Conservation (phyloP, 257 asterid genomes). For the Nemophila menziesii region DNA sequence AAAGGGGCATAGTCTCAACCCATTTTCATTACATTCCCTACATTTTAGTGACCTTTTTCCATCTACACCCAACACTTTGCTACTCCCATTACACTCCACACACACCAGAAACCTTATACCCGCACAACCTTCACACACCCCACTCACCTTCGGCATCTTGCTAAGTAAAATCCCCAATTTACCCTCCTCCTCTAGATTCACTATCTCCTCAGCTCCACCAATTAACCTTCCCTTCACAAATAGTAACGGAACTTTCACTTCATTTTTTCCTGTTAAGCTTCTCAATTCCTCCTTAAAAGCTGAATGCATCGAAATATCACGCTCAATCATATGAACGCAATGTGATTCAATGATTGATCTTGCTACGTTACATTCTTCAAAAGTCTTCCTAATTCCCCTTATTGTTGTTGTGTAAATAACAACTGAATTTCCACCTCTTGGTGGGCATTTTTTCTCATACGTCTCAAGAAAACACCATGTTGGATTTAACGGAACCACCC, state of each 20-base stretch:
- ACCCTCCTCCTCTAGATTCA: conserved; percentile 79
- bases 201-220: conserved; percentile 77
- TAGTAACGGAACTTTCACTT: conserved; percentile 60
- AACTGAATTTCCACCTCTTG: conserved; percentile 47
- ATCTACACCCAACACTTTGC: conserved; percentile 53
- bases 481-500: conserved; percentile 17
- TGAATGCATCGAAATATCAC: conserved; percentile 77
- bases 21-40: conserved; percentile 80
- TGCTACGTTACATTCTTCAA: conserved; percentile 70
- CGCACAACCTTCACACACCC: conserved; percentile 47
- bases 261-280: conserved; percentile 39
- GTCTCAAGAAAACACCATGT: conserved; percentile 22
- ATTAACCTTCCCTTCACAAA: conserved; percentile 79
- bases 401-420: conserved; percentile 65
- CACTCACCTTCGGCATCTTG: conserved; percentile 46
- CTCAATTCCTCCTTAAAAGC: conserved; percentile 70
- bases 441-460: conserved; percentile 46
- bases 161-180: conserved; percentile 38
- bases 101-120: conserved; percentile 84
- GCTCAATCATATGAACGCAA: conserved; percentile 37
- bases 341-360: conserved; percentile 57
- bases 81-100: conserved; percentile 62
- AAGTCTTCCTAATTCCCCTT: conserved; percentile 81
- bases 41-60: conserved; percentile 59
- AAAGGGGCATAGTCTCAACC: conserved; percentile 73